Evolutionary conservation across 2,329 filamentous ascomycete genomes (phyloP).

Genomic region (Dendrostoma leiphaemia): DNA sequence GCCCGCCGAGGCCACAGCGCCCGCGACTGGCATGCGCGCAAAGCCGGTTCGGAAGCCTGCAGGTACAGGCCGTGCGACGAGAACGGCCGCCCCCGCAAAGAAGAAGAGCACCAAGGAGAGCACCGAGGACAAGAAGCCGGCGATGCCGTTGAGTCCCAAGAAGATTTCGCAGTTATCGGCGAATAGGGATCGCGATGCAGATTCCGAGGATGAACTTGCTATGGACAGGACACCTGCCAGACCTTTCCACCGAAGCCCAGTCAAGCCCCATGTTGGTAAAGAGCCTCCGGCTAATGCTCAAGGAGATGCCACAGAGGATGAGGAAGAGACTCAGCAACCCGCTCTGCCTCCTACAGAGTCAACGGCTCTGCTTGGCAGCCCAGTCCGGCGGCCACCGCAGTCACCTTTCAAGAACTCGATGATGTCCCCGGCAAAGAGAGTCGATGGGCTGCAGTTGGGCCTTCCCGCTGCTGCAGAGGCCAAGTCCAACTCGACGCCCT

Average conservation of each 20-base stretch:
- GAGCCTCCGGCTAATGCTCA: slow-evolving; percentile 32
- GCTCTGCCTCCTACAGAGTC: slow-evolving; percentile 34
- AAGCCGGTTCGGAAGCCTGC: slow-evolving; percentile 49
- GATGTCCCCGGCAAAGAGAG: slow-evolving; percentile 54
- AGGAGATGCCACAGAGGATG: slow-evolving; percentile 28
- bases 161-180: slow-evolving; percentile 59
- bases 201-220: slow-evolving; percentile 60
- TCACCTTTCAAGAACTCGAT: slow-evolving; percentile 55
- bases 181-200: slow-evolving; percentile 36
- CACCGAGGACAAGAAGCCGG: slow-evolving; percentile 22
- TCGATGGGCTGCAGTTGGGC: slow-evolving; percentile 38
- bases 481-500: slow-evolving; percentile 31
- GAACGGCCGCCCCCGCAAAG: slow-evolving; percentile 28
- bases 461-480: slow-evolving; percentile 18
- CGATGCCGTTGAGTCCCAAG: slow-evolving; percentile 60
- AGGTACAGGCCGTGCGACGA: slow-evolving; percentile 27
- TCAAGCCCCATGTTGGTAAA: slow-evolving; percentile 43
- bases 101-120: slow-evolving; percentile 32
- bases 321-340: slow-evolving; percentile 24
- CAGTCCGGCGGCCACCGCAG: slow-evolving; percentile 51
- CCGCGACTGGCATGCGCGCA: slow-evolving; percentile 37
- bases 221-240: slow-evolving; percentile 50
- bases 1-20: slow-evolving; percentile 27
- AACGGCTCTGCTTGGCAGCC: slow-evolving; percentile 46
- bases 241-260: slow-evolving; percentile 53